Evolutionary conservation across 2,329 filamentous ascomycete species (phyloP).

Genomic region (Leptographium wingfieldii): DNA sequence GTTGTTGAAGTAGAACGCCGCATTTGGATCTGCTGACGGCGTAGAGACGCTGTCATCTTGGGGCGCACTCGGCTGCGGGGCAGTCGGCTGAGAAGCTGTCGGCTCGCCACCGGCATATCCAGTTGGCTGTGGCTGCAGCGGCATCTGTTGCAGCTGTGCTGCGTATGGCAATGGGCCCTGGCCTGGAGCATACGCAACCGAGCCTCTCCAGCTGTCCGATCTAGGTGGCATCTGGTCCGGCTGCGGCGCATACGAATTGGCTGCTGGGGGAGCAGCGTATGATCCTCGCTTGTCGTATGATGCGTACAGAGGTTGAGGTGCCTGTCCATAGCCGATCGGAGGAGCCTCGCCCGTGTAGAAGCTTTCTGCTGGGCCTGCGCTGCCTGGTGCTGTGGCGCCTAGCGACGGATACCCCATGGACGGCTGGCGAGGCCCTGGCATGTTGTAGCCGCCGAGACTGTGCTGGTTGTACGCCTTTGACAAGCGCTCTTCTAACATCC

Average conservation of each 20-base stretch:
- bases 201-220: conserved; percentile 38
- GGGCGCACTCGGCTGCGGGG: conserved; percentile 8
- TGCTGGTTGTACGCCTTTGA: conserved; percentile 88
- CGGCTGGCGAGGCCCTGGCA: conserved; percentile 33
- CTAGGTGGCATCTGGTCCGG: conserved; percentile 25
- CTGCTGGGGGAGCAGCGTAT: conserved; percentile 20
- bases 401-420: conserved; percentile 61
- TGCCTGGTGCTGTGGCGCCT: conserved; percentile 30
- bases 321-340: conserved; percentile 31
- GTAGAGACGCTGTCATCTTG: conserved; percentile 22
- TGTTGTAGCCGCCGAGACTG: conserved; percentile 50
- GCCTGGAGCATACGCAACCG: conserved; percentile 20
- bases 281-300: conserved; percentile 31
- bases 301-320: conserved; percentile 30
- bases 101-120: conserved; percentile 3
- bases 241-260: conserved; percentile 30
- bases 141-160: conserved; percentile 15
- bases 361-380: conserved; percentile 52
- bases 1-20: conserved; percentile 45
- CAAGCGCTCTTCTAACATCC: conserved; percentile 91
- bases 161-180: conserved; percentile 21
- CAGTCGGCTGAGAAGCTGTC: conserved; percentile 1
- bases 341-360: conserved; percentile 62
- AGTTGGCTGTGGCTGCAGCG: neutral
- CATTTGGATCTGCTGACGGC: conserved; percentile 35